Evolutionary conservation across 345 rosid species (phyloP), one percentile per base, ranked within the genome.

Genomic region (Euphorbia tirucalli): DNA sequence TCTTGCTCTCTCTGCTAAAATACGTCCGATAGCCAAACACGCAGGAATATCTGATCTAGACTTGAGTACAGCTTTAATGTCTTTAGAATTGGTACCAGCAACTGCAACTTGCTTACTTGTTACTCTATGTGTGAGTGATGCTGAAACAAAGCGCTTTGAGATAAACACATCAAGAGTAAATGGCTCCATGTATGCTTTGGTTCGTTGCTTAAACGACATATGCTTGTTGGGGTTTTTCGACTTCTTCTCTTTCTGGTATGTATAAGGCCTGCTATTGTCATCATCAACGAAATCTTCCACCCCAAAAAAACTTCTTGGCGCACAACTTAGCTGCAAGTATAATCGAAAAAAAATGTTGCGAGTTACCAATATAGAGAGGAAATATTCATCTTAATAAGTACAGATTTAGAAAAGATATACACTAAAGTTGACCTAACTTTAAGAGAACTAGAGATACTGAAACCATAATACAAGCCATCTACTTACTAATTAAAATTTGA

Each of bases 201-300:
- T 92, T 1, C 96, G 85, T 56, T 88, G 92, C 76, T 92, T 95
- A 81, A 95, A 95, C 0, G 99, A 95, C 11, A 87, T 68, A 37
- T 92, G 96, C 75, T 90, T 95, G 79, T 69, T 74, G 2, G 96
- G 91, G 69, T 90, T 88, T 84, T 95, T 92, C 0, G 97, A 88
- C 69, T 81, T 89, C 70, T 92, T 92, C 81, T 73, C 97, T 73
- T 92, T 90, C 75, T 92, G 82, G 77, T 87, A 95, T 59, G 97
- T 92, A 84, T 90, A 89, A 9, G 99, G 97, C 74, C 90, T 78
- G 89, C 93, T 87, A 70, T 86, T 92, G 71, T 89, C 85, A 31
- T 92, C 99, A 48, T 95, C 99, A 66, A 95, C 69, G 67, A 86
- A 95, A 83, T 95, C 97, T 84, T 95, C 99, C 21, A 95, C 97